Conservation (phyloP, 2,329 filamentous ascomycete genomes). For the Cadophora gregata region DNA sequence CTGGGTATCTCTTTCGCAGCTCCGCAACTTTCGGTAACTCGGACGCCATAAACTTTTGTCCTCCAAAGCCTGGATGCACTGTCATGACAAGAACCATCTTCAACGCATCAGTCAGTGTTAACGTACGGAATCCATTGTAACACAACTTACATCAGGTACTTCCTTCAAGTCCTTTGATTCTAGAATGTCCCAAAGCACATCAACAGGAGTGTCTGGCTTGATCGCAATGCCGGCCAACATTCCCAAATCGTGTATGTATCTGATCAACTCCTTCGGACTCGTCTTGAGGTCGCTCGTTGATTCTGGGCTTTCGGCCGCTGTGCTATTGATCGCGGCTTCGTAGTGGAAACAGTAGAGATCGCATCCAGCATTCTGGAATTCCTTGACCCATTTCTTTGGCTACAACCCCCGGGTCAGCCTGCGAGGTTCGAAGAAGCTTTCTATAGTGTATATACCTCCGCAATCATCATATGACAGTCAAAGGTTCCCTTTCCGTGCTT, state of each 20-base stretch:
- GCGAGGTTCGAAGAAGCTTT: background rate
- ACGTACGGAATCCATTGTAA: background rate
- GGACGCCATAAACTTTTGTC: constrained; percentile 97
- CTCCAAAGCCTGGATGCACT: constrained; percentile 94
- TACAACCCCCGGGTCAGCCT: constrained; percentile 46
- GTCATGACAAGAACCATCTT: constrained; percentile 99
- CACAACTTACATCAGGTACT: constrained; percentile 80
- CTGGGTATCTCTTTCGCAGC: constrained; percentile 82
- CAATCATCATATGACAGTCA: constrained; percentile 99
- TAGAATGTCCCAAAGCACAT: constrained; percentile 90
- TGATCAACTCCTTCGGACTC: constrained; percentile 82
- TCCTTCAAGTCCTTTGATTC: constrained; percentile 76
- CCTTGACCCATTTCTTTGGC: constrained; percentile 98
- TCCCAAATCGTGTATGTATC: constrained; percentile 86
- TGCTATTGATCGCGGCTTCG: constrained; percentile 86
- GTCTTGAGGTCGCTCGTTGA: constrained; percentile 73
- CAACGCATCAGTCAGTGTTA: constrained; percentile 10
- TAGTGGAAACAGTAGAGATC: constrained; percentile 99
- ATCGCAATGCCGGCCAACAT: constrained; percentile 94
- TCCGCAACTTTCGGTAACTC: constrained; percentile 93
- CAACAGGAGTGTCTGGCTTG: constrained; percentile 89
- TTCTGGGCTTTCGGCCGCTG: constrained; percentile 81
- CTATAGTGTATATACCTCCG: constrained; percentile 70
- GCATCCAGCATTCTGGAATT: constrained; percentile 92
- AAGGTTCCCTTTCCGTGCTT: constrained; percentile 86